A percentile compares a stretch with the other conserved stretches of the same genome.
These are phyloP conservation scores for Chalaropsis ovoidea DNA, from an alignment of 2,329 filamentous ascomycete genomes.

Conservation along the genomic window DNA sequence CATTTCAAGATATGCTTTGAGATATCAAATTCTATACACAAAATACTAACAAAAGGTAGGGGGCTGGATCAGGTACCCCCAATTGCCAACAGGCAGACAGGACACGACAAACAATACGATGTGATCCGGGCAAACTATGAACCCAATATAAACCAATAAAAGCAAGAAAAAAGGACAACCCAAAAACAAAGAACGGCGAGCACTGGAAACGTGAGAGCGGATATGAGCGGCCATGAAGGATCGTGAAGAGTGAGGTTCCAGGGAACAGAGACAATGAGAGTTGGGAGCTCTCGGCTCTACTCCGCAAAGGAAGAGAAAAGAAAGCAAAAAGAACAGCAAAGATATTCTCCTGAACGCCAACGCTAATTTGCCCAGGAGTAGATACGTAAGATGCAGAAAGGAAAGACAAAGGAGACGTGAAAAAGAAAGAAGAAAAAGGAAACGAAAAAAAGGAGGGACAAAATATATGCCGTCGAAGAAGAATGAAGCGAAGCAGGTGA, in stretches of 20 bases:
- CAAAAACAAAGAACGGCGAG: slow-evolving; percentile 10
- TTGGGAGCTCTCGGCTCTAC: not conserved
- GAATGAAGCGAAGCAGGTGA: slow-evolving; percentile 15
- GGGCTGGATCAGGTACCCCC: slow-evolving; percentile 23
- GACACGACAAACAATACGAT: slow-evolving; percentile 24
- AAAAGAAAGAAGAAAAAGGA: slow-evolving; percentile 11
- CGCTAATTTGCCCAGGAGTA: slow-evolving; percentile 23
- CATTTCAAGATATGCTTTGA: slow-evolving; percentile 19
- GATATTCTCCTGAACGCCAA: slow-evolving; percentile 21
- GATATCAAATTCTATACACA: slow-evolving; percentile 23
- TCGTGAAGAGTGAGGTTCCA: slow-evolving; percentile 16
- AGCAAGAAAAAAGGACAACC: not conserved
- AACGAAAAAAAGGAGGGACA: slow-evolving; percentile 4
- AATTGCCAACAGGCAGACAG: slow-evolving; percentile 25
- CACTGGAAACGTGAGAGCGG: not conserved
- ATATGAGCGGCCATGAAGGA: slow-evolving; percentile 12
- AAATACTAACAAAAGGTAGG: slow-evolving; percentile 19
- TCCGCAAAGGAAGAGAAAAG: slow-evolving; percentile 13
- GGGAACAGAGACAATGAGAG: slow-evolving; percentile 2
- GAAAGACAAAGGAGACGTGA: slow-evolving; percentile 8
- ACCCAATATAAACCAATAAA: slow-evolving; percentile 13
- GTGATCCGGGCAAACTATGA: slow-evolving; percentile 23
- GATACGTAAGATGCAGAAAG: slow-evolving; percentile 20
- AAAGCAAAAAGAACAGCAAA: slow-evolving; percentile 17
- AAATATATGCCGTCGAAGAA: slow-evolving; percentile 18